Evolutionary conservation across 805 yeast species (phyloP).

Genomic region (Wickerhamiella kurtzmanii): DNA sequence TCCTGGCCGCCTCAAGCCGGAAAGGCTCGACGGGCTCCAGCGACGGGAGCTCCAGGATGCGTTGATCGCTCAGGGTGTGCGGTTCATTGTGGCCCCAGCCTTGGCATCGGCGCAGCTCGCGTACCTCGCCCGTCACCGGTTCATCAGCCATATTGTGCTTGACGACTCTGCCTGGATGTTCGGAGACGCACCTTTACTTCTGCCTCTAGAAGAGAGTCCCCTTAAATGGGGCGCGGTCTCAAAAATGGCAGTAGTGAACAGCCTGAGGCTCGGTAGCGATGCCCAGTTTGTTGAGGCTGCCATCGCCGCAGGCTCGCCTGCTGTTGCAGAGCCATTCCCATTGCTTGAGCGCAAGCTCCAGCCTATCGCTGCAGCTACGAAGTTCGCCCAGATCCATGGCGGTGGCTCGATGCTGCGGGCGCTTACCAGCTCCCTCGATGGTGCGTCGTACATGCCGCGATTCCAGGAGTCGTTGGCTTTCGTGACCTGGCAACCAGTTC

Average conservation of each 20-base stretch:
- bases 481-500: slow-evolving; percentile 58
- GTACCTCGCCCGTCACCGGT: slow-evolving; percentile 41
- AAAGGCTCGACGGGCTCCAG: slow-evolving; percentile 11
- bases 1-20: slow-evolving; percentile 12
- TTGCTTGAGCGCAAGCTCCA: slow-evolving; percentile 6
- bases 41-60: slow-evolving; percentile 33
- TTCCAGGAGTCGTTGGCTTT: slow-evolving; percentile 60
- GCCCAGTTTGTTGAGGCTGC: slow-evolving; percentile 65
- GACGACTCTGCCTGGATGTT: slow-evolving; percentile 53
- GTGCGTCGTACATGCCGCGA: slow-evolving; percentile 28
- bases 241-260: slow-evolving; percentile 20
- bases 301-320: slow-evolving; percentile 48
- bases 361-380: slow-evolving; percentile 14
- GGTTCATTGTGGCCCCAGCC: slow-evolving; percentile 71
- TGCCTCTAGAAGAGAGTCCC: slow-evolving; percentile 50
- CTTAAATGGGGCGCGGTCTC: slow-evolving; percentile 35
- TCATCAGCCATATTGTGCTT: slow-evolving; percentile 68
- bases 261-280: slow-evolving; percentile 38
- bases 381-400: slow-evolving; percentile 20
- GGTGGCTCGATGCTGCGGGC: slow-evolving; percentile 23
- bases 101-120: slow-evolving; percentile 68
- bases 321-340: slow-evolving; percentile 12
- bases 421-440: slow-evolving; percentile 13
- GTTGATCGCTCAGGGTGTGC: slow-evolving; percentile 42
- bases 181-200: slow-evolving; percentile 51